phyloP scores from a whole-genome alignment of 371 early-diverging fungal genomes.

The Syncephalastrum contaminatum region DNA sequence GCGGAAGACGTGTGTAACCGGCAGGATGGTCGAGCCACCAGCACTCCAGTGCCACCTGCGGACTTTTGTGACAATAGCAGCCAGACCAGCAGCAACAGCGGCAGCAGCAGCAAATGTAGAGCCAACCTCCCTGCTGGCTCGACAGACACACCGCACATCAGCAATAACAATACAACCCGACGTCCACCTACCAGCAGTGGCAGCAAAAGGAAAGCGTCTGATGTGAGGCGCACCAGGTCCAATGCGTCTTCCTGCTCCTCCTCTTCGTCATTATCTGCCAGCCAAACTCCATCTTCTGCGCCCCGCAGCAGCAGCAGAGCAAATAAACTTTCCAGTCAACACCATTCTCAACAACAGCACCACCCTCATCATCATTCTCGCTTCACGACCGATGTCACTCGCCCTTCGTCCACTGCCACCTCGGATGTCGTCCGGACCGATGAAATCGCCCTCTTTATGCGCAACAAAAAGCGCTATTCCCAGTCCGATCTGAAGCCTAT shows the following conservation, averaged over 20 bases:
- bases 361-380: conserved; percentile 1
- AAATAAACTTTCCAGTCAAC: background rate
- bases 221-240: background rate
- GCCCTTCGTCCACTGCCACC: background rate
- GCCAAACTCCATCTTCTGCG: too few species aligned
- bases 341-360: conserved; percentile 5
- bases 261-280: too few species aligned
- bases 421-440: conserved; percentile 12
- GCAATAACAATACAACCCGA: background rate
- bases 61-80: conserved; percentile 4
- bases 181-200: background rate
- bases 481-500: conserved; percentile 19
- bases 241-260: too few species aligned
- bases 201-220: background rate
- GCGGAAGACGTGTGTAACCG: too few species aligned
- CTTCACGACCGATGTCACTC: conserved; percentile 1
- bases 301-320: too few species aligned
- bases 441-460: conserved; percentile 29
- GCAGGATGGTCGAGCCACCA: too few species aligned
- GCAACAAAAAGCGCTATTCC: conserved; percentile 20
- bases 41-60: background rate
- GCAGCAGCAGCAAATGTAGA: conserved; percentile 1
- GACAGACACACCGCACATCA: too few species aligned
- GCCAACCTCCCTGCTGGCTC: background rate
- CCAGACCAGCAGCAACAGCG: background rate